Evolutionary conservation across 306 rosid species (phyloP).

Genomic region (Sechiopsis laciniata): DNA sequence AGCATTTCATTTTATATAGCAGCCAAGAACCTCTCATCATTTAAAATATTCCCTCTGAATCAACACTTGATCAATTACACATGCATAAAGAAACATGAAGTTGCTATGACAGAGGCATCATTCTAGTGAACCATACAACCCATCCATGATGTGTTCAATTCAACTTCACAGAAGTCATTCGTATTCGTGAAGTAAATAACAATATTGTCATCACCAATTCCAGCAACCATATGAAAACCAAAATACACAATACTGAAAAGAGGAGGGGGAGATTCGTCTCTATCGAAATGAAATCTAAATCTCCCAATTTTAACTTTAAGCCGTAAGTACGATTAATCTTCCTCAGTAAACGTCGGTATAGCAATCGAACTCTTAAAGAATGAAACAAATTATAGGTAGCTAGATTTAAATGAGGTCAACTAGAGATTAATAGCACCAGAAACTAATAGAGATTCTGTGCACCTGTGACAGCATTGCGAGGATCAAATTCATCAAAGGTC

Average conservation of each 20-base stretch:
- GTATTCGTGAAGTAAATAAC: slow-evolving; percentile 1
- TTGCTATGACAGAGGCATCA: neutral
- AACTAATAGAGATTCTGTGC: neutral
- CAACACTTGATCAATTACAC: neutral
- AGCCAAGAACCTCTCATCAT: slow-evolving; percentile 12
- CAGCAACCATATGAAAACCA: slow-evolving; percentile 1
- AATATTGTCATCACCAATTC: neutral
- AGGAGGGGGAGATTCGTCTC: slow-evolving; percentile 14
- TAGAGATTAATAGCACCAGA: neutral
- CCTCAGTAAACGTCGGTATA: neutral
- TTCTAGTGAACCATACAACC: neutral
- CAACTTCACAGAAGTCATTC: neutral
- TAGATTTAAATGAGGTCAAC: neutral
- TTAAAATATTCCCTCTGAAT: neutral
- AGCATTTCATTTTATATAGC: neutral
- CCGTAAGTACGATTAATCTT: neutral
- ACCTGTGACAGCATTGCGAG: slow-evolving; percentile 71
- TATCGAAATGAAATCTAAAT: neutral
- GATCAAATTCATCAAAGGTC: slow-evolving; percentile 82
- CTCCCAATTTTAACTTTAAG: slow-evolving; percentile 10
- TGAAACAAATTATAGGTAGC: neutral
- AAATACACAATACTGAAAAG: neutral
- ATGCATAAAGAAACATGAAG: neutral
- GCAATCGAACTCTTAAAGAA: neutral
- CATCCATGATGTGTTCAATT: neutral